phyloP scores from a whole-genome alignment of 2,329 filamentous ascomycete genomes.

The Phoma sp. region DNA sequence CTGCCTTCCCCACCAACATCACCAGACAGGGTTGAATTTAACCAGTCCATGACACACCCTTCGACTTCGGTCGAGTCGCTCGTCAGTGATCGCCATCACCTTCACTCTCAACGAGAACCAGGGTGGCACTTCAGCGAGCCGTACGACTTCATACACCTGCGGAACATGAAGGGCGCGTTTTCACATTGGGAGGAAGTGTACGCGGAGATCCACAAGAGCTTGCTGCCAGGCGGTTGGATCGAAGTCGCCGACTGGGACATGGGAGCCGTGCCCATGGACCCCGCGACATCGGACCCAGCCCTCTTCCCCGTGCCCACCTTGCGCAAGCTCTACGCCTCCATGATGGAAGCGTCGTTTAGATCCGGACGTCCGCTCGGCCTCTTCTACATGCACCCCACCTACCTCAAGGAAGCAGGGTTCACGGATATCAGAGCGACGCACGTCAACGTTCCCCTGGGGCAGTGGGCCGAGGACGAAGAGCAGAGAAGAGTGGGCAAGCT shows the following conservation, averaged over 20 bases:
- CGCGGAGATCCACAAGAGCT: conserved; percentile 52
- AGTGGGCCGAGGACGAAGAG: conserved; percentile 40
- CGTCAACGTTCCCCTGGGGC: conserved; percentile 46
- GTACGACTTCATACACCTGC: conserved; percentile 59
- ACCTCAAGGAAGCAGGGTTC: conserved; percentile 54
- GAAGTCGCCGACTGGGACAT: conserved; percentile 54
- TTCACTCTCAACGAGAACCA: conserved; percentile 30
- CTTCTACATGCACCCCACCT: conserved; percentile 50
- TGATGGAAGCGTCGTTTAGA: conserved; percentile 49
- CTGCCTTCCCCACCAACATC: conserved; percentile 22
- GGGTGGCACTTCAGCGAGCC: conserved; percentile 57
- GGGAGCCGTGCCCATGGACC: conserved; percentile 25
- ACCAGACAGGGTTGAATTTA: conserved; percentile 2
- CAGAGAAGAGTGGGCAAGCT: conserved; percentile 44
- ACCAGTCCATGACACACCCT: conserved; percentile 12
- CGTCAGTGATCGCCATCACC: conserved; percentile 30
- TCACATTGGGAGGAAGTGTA: conserved; percentile 56
- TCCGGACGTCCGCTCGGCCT: conserved; percentile 51
- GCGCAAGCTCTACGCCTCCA: conserved; percentile 34
- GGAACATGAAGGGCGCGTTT: conserved; percentile 57
- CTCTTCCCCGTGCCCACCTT: conserved; percentile 34
- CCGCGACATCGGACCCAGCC: conserved; percentile 5
- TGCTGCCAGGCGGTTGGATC: conserved; percentile 55
- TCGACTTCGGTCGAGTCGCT: conserved; percentile 29
- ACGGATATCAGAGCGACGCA: conserved; percentile 50